These are phyloP conservation scores for Pigoraptor vietnamica DNA, from an alignment of 78 protist genomes.

Conservation along the genomic window DNA sequence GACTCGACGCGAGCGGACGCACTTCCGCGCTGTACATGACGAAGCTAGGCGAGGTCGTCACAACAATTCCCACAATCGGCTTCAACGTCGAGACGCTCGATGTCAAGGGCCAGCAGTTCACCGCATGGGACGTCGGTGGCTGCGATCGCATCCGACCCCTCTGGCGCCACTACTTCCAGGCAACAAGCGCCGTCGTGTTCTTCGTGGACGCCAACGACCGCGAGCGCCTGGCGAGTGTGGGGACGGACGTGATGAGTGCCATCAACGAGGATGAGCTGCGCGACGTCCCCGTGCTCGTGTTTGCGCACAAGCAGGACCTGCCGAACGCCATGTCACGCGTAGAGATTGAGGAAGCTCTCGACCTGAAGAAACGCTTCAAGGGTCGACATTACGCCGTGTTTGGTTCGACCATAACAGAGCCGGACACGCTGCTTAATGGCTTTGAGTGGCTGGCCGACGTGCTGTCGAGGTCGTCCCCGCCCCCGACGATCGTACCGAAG, in stretches of 20 bases:
- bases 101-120: constrained; percentile 81
- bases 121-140: constrained; percentile 96
- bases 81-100: constrained; percentile 89
- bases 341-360: constrained; percentile 87
- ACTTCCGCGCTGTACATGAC: constrained; percentile 68
- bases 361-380: constrained; percentile 65
- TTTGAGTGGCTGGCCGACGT: background rate
- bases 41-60: constrained; percentile 64
- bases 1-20: constrained; percentile 91
- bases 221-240: constrained; percentile 45
- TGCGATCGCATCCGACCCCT: constrained; percentile 92
- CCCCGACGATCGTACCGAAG: too few relatives aligned
- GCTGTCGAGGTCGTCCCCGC: background rate
- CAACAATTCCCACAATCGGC: constrained; percentile 78
- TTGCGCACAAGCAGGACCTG: constrained; percentile 90
- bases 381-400: background rate
- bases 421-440: background rate
- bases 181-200: constrained; percentile 46
- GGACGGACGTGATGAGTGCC: constrained; percentile 64
- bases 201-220: constrained; percentile 82
- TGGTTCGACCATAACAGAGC: background rate
- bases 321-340: constrained; percentile 94
- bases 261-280: constrained; percentile 71
- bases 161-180: constrained; percentile 87
- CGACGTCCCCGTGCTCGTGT: constrained; percentile 73